These are phyloP conservation scores for Diaporthe sp. DNA, from an alignment of 2,329 filamentous ascomycete species.

Conservation along the genomic window DNA sequence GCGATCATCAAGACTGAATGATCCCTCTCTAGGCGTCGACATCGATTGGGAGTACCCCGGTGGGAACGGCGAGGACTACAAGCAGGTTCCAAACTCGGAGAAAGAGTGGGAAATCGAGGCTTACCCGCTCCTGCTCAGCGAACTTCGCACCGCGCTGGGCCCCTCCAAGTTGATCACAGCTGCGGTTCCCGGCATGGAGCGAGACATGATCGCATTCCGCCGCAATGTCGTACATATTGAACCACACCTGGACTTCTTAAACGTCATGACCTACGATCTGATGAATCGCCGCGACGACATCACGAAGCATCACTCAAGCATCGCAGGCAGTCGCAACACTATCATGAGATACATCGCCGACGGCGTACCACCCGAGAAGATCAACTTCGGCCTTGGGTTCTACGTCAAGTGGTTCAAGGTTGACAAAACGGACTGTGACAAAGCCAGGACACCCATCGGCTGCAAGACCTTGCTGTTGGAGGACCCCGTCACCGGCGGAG, in stretches of 20 bases:
- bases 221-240: constrained; percentile 71
- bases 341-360: constrained; percentile 71
- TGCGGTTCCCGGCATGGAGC: constrained; percentile 72
- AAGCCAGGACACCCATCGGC: constrained; percentile 65
- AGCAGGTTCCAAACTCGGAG: constrained; percentile 67
- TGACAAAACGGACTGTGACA: constrained; percentile 56
- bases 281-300: constrained; percentile 79
- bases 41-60: constrained; percentile 76
- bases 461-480: constrained; percentile 73
- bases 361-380: constrained; percentile 67
- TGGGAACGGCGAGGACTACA: constrained; percentile 80
- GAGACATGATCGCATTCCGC: constrained; percentile 77
- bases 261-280: constrained; percentile 70
- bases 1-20: constrained; percentile 38
- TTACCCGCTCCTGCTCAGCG: constrained; percentile 72
- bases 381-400: constrained; percentile 77
- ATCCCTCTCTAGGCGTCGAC: constrained; percentile 58
- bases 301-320: constrained; percentile 75
- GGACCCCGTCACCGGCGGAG: constrained; percentile 69
- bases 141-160: constrained; percentile 70
- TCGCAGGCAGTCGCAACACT: constrained; percentile 65
- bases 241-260: constrained; percentile 74
- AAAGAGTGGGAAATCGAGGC: constrained; percentile 72
- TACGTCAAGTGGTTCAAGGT: constrained; percentile 78
- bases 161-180: constrained; percentile 73